Conservation (phyloP, 768 basidiomycete genomes). For the Leccinum sublutescens region DNA sequence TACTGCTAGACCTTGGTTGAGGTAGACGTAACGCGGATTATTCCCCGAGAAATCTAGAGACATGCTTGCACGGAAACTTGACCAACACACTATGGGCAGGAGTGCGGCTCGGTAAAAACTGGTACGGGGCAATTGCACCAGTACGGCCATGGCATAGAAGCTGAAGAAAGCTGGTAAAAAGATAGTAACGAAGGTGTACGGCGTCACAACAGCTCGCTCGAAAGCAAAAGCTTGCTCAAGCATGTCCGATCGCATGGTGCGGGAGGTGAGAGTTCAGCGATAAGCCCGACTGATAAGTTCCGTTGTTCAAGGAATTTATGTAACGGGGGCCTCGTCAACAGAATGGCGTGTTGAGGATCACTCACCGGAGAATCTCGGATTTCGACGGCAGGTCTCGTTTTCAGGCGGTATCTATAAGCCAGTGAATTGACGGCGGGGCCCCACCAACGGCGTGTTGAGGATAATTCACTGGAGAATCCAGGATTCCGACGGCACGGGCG, state of each 20-base stretch:
- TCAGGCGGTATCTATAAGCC: too few relatives aligned
- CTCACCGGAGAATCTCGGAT: too few relatives aligned
- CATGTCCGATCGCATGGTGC: constrained; percentile 7
- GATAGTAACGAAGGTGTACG: constrained; percentile 33
- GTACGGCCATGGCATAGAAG: constrained; percentile 52
- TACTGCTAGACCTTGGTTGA: constrained; percentile 27
- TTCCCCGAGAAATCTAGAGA: constrained; percentile 26
- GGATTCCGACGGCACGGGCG: too few relatives aligned
- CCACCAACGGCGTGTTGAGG: too few relatives aligned
- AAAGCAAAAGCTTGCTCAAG: constrained; percentile 14
- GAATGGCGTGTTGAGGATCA: too few relatives aligned
- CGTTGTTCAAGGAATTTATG: too few relatives aligned
- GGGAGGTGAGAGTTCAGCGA: not conserved
- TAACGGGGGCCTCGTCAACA: too few relatives aligned
- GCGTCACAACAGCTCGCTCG: constrained; percentile 18
- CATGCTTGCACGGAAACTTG: constrained; percentile 38
- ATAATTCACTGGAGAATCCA: too few relatives aligned
- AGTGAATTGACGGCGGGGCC: too few relatives aligned
- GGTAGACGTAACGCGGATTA: constrained; percentile 7
- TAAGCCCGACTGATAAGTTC: not conserved
- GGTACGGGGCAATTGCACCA: constrained; percentile 50
- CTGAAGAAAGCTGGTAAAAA: constrained; percentile 42
- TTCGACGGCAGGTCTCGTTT: too few relatives aligned
- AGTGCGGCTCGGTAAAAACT: constrained; percentile 43
- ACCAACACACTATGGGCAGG: constrained; percentile 48